Evolutionary conservation across 148 eudicot species (phyloP).

Genomic region (Rhododendron mucronatum): DNA sequence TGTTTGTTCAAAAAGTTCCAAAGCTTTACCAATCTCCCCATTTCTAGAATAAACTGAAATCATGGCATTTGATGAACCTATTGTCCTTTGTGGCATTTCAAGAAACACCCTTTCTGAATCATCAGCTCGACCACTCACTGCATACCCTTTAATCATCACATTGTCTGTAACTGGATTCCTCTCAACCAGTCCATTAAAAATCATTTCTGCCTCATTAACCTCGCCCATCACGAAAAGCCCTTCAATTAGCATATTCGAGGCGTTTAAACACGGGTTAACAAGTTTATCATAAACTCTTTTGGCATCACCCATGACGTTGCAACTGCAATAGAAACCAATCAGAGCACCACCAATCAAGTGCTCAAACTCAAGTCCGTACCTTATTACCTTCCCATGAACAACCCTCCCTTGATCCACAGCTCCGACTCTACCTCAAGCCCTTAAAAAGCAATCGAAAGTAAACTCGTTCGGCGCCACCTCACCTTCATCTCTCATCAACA

Average conservation of each 20-base stretch:
- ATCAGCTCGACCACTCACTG: conserved; percentile 28
- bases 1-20: conserved; percentile 38
- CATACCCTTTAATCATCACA: conserved; percentile 51
- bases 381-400: conserved; percentile 38
- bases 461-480: conserved; percentile 44
- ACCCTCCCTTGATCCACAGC: conserved; percentile 22
- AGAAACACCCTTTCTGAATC: conserved; percentile 33
- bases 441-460: conserved; percentile 40
- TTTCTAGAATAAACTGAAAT: conserved; percentile 35
- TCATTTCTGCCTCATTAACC: conserved; percentile 38
- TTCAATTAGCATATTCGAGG: conserved; percentile 29
- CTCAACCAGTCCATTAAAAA: conserved; percentile 26
- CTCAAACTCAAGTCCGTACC: conserved; percentile 36
- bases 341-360: conserved; percentile 31
- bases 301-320: conserved; percentile 30
- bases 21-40: conserved; percentile 41
- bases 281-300: conserved; percentile 22
- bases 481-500: conserved; percentile 31
- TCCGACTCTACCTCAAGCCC: conserved; percentile 31
- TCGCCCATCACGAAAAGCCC: conserved; percentile 30
- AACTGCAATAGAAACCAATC: conserved; percentile 32
- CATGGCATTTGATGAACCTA: conserved; percentile 41
- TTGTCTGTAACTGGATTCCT: conserved; percentile 35
- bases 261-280: conserved; percentile 13
- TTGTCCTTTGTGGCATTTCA: conserved; percentile 29